Evolutionary conservation across 2,329 filamentous ascomycete species (phyloP).

Genomic region (Fusarium kyushuense): DNA sequence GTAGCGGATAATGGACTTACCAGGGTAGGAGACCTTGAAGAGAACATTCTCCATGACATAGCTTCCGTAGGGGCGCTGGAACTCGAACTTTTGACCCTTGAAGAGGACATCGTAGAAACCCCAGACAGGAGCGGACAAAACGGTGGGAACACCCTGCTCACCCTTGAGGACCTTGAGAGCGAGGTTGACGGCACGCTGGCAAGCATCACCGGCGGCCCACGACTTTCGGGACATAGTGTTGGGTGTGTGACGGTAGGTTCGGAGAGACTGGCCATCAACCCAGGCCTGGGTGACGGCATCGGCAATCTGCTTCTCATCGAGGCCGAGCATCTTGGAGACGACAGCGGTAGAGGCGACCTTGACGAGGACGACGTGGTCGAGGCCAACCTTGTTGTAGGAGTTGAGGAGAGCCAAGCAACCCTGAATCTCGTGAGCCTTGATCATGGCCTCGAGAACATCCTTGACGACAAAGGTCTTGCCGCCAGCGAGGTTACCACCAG

Average conservation of each 20-base stretch:
- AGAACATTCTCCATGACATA: conserved; percentile 99
- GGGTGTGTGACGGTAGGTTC: conserved; percentile 96
- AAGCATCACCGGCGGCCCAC: conserved; percentile 98
- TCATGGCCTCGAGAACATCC: conserved; percentile 96
- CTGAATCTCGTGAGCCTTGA: conserved; percentile 99
- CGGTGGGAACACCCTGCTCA: conserved; percentile 90
- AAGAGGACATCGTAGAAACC: conserved; percentile 99
- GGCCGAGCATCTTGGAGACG: conserved; percentile 93
- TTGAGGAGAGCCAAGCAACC: conserved; percentile 96
- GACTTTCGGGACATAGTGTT: conserved; percentile 99
- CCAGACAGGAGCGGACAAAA: conserved; percentile 92
- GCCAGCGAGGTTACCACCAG: conserved; percentile 81
- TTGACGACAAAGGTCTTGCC: conserved; percentile 89
- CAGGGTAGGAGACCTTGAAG: conserved; percentile 99
- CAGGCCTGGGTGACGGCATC: conserved; percentile 97
- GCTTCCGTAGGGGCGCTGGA: conserved; percentile 95
- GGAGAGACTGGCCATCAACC: conserved; percentile 95
- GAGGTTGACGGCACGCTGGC: conserved; percentile 93
- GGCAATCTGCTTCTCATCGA: conserved; percentile 89
- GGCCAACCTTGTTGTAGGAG: conserved; percentile 97
- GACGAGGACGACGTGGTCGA: conserved; percentile 97
- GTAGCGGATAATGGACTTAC: conserved; percentile 60
- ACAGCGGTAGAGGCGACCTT: conserved; percentile 97
- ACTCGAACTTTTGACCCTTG: conserved; percentile 94
- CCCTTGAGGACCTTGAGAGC: conserved; percentile 92